Percentiles rank a stretch among this genome's conserved stretches.
Conservation (phyloP, 495 filamentous ascomycete genomes). For the Trichoderma reesei region DNA sequence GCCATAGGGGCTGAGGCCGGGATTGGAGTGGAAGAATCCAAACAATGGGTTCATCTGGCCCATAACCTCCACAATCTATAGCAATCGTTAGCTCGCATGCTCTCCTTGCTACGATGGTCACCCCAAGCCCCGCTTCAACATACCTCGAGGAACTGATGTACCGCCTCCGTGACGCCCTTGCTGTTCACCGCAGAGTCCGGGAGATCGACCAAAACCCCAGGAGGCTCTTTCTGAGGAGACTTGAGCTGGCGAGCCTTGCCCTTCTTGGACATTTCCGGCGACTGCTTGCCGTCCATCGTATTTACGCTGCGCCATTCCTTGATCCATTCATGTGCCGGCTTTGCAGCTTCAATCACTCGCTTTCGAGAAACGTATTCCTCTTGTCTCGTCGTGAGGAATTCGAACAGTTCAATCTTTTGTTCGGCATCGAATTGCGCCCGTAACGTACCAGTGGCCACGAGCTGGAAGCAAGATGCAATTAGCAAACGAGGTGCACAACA, state of each 20-base stretch:
- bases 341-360: conserved; percentile 42
- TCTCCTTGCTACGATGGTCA: neutral
- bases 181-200: conserved; percentile 55
- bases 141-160: conserved; percentile 65
- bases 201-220: conserved; percentile 40
- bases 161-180: conserved; percentile 49
- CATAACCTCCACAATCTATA: conserved; percentile 62
- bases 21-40: conserved; percentile 47
- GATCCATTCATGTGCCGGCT: conserved; percentile 43
- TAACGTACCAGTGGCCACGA: conserved; percentile 53
- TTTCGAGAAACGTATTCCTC: conserved; percentile 60
- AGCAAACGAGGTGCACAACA: neutral
- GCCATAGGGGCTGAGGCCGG: conserved; percentile 46
- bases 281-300: conserved; percentile 51
- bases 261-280: conserved; percentile 65
- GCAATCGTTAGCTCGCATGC: neutral
- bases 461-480: conserved; percentile 26
- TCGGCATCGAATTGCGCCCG: conserved; percentile 56
- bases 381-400: conserved; percentile 52
- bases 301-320: conserved; percentile 47
- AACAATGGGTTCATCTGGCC: conserved; percentile 64
- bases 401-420: conserved; percentile 64
- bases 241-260: conserved; percentile 43
- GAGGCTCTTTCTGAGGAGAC: conserved; percentile 39
- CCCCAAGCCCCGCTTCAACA: conserved; percentile 7